Evolutionary conservation across 1,284 basidiomycete species (phyloP).

Genomic region (Cystobasidium pallidum): DNA sequence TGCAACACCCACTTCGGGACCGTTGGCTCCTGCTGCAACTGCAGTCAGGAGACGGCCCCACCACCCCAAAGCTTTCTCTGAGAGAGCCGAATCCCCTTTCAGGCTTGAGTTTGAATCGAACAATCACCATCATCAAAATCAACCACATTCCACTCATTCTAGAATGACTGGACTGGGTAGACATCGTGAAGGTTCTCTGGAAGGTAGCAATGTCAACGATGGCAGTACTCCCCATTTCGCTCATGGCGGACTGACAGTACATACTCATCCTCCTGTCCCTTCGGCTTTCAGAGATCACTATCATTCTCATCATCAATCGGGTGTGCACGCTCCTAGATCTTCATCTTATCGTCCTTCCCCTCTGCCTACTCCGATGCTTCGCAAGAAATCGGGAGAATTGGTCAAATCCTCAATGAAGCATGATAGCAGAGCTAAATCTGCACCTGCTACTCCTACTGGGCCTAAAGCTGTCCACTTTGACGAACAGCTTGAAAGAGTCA

Average conservation of each 20-base stretch:
- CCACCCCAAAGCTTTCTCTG: conserved; percentile 24
- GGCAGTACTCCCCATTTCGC: conserved; percentile 4
- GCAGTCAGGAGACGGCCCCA: not conserved
- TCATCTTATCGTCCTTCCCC: conserved; percentile 36
- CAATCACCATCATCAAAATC: not conserved
- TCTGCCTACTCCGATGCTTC: conserved; percentile 59
- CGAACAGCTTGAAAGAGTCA: conserved; percentile 84
- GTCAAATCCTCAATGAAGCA: conserved; percentile 88
- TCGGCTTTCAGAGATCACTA: not conserved
- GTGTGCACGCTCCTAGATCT: conserved; percentile 18
- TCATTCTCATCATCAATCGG: not conserved
- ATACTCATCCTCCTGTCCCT: conserved; percentile 28
- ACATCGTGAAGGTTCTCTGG: conserved; percentile 24
- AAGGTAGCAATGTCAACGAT: not conserved
- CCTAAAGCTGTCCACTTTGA: conserved; percentile 92
- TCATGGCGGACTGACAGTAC: conserved; percentile 22
- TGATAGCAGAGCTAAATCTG: conserved; percentile 64
- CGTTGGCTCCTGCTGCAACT: conserved; percentile 13
- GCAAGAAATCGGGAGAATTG: conserved; percentile 90
- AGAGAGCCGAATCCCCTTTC: conserved; percentile 26
- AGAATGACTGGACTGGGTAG: conserved; percentile 8
- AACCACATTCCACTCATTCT: conserved; percentile 19
- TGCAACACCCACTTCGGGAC: conserved; percentile 9
- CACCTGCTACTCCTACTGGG: conserved; percentile 69
- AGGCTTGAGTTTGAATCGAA: conserved; percentile 22